Base-by-base conservation (phyloP, 495 filamentous ascomycete species). In the Penicillium diatomitis region DNA sequence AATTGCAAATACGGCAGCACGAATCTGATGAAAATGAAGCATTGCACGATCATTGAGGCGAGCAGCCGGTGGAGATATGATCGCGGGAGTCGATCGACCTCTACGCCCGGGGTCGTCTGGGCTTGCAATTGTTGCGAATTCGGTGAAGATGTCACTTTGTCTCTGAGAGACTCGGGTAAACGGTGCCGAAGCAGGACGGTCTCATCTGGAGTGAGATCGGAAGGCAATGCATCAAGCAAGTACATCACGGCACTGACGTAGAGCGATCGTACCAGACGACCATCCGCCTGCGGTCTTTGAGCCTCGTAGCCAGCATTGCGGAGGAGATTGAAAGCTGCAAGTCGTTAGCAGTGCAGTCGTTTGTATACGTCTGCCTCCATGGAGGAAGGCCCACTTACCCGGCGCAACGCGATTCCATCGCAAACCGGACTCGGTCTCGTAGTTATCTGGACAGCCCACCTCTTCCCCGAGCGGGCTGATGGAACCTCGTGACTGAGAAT, bases 221-320 rank as follows among this genome's bases (percentile, higher is more conserved):
- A 41, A 0, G 87, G 86, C 0, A 90, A 70, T 0, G 78, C 85
- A 43, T 77, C 75, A 3, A 88, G 74, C 3, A 89, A 68, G 58
- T 87, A 87, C 5, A 75, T 69, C 5, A 86, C 47, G 38, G 81
- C 77, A 55, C 82, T 75, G 28, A 90, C 68, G 60, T 86, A 89
- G 1, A 86, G 70, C 11, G 79, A 75, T n/a, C 85, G 74, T 38
- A 77, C 75, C 31, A 85, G 60, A n/a, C 56, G 62, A 30, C 53
- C 53, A 43, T 73, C 70, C 8, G 63, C 58, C 1, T 61, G 53
- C 10, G 59, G 53, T 46, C 67, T 67, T 46, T 69, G 67, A 6
- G 67, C 70, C 54, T 73, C 68, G 30, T 62, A 67, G 0, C 60
- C 56, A 28, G 67, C 67, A 50, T 64, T 68, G 5, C 65, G 70